Evolutionary conservation across 768 basidiomycete species (phyloP).

Genomic region (Saitozyma sp.): DNA sequence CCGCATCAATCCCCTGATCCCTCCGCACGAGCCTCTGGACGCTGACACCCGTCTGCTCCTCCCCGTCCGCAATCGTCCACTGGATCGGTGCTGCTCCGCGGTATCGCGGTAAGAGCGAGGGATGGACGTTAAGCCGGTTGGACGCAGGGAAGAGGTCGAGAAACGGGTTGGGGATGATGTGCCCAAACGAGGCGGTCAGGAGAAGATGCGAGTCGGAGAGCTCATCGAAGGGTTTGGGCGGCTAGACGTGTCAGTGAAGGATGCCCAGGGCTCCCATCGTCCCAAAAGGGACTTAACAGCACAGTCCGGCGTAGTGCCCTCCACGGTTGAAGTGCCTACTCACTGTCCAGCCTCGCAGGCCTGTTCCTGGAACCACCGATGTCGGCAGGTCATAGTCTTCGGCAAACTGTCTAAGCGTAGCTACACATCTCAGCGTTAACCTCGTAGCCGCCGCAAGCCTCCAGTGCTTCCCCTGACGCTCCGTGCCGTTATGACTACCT

Average conservation of each 20-base stretch:
- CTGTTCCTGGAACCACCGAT: too few relatives aligned
- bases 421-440: too few relatives aligned
- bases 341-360: too few relatives aligned
- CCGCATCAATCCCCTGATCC: conserved; percentile 75
- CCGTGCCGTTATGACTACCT: too few relatives aligned
- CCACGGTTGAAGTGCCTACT: too few relatives aligned
- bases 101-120: conserved; percentile 79
- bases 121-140: conserved; percentile 80
- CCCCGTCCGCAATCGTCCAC: conserved; percentile 69
- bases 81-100: conserved; percentile 93
- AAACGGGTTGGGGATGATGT: conserved; percentile 68
- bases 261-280: too few relatives aligned
- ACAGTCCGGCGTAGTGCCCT: too few relatives aligned
- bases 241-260: conserved; percentile 44
- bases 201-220: conserved; percentile 58
- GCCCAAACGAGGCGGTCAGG: conserved; percentile 87
- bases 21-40: conserved; percentile 64
- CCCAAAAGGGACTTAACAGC: too few relatives aligned
- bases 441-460: too few relatives aligned
- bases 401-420: too few relatives aligned
- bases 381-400: too few relatives aligned
- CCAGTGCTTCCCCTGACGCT: too few relatives aligned
- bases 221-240: conserved; percentile 54
- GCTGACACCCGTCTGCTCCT: conserved; percentile 72
- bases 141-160: conserved; percentile 64